Base-by-base conservation (phyloP, 805 yeast species). In the Yarrowia sp. region DNA sequence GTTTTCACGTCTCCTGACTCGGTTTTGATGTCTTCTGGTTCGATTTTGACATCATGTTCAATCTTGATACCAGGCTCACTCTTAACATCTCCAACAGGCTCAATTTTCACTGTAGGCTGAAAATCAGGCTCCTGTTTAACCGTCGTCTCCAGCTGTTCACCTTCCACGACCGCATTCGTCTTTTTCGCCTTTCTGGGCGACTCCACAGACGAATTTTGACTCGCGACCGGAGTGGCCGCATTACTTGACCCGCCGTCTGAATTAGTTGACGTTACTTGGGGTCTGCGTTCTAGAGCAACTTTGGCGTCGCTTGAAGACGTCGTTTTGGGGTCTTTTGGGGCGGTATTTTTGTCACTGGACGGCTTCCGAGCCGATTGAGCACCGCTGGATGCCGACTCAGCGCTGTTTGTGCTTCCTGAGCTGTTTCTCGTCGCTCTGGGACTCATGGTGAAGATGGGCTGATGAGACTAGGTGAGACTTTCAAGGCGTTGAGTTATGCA, bases 261-360 rank as follows among this genome's bases (percentile, higher is more conserved):
- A 11, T 17, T 46, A 4, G 52, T 28, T 46, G 52, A 30, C 12
- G n/a, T 22, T 6, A 33, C n/a, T 19, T 10, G 38, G 21, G 16
- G 54, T 8, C 16, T 6, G 33, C 59, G 59, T 51, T 51, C 35
- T 22, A 51, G 59, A 35, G 59, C 59, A 51, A 51, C 59, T 35
- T 35, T 35, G 22, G 59, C 24, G 11, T 11, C 14, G 56, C 17
- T 17, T 11, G 35, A 28, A 19, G 52, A 12, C 4, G 38, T 1
- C 33, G 30, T 26, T n/a, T n/a, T n/a, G n/a, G n/a, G n/a, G n/a
- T 24, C 16, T 26, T 44, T 44, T 5, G 48, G n/a, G 26, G 17
- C 48, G 5, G 32, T 2, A 2, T 26, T 10, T 2, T 30, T 2
- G 10, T 10, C n/a, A 14, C 9, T 17, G 4, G 12, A 12, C 4